These are phyloP conservation scores for Pulveroboletus ravenelii DNA, from an alignment of 768 basidiomycete species.

Conservation along the genomic window DNA sequence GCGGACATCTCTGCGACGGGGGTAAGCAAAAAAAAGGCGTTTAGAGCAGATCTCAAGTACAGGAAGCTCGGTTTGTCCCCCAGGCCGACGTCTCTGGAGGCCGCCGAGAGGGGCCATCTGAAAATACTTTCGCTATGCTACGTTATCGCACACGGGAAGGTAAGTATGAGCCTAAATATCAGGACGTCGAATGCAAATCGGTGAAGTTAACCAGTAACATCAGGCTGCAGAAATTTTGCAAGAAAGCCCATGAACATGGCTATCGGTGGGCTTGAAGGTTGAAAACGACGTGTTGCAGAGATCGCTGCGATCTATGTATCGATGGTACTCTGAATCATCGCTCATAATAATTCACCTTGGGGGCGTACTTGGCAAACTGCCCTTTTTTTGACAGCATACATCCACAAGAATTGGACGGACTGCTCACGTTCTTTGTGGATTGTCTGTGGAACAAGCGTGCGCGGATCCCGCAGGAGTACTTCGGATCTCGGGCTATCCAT, in stretches of 20 bases:
- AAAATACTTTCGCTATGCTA: slow-evolving; percentile 10
- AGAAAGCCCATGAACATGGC: background rate
- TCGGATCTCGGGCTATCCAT: slow-evolving; percentile 18
- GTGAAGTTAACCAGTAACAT: too few species aligned
- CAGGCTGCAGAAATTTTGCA: too few species aligned
- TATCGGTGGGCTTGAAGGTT: slow-evolving; percentile 22
- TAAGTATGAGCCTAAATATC: slow-evolving; percentile 3
- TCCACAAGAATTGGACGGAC: background rate
- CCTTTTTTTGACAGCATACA: too few species aligned
- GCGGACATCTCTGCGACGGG: slow-evolving; percentile 12
- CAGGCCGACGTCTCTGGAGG: background rate
- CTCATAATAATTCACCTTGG: slow-evolving; percentile 24
- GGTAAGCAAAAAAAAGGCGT: slow-evolving; percentile 4
- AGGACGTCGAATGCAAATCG: background rate
- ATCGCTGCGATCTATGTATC: slow-evolving; percentile 24
- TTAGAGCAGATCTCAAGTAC: slow-evolving; percentile 10
- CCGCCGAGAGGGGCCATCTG: background rate
- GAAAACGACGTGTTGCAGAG: slow-evolving; percentile 9
- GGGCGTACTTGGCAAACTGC: slow-evolving; percentile 1
- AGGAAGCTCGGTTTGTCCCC: slow-evolving; percentile 10
- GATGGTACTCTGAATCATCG: slow-evolving; percentile 22
- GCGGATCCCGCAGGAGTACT: slow-evolving; percentile 21
- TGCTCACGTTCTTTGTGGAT: slow-evolving; percentile 2
- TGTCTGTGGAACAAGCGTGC: slow-evolving; percentile 24
- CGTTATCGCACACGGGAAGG: slow-evolving; percentile 18